Base-by-base conservation (phyloP, 805 yeast species). In the Spencermartinsiella europaea region DNA sequence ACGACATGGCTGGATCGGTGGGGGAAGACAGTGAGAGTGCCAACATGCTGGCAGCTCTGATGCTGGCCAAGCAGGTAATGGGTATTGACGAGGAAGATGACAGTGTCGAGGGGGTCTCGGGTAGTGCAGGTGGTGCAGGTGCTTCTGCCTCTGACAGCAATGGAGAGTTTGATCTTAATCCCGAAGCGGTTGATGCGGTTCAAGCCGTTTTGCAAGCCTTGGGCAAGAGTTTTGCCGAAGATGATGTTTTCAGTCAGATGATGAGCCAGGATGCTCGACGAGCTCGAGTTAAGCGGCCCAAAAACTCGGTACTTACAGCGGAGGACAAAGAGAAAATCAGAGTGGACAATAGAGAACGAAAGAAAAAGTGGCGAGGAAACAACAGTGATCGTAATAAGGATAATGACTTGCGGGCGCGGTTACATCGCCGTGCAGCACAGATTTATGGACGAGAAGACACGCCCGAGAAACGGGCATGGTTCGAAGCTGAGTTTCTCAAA, bases 361-460 rank as follows among this genome's bases (percentile, higher is more conserved):
- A 87, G 67, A 81, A 84, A 66, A 76, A 77, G 54, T 87, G 95
- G 95, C 73, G 95, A 58, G 90, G 80, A 53, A 81, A 78, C 21
- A 88, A 91, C 60, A 75, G 77, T 5, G 83, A 83, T 49, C 73
- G 93, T 53, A 90, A 90, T 64, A 83, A 86, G 67, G 96, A 89
- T 62, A 83, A 87, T 57, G 98, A 91, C 60, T 69, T 91, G 45
- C 73, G 95, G 44, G 79, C 85, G 0, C 71, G 98, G 46, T 81
- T 91, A 17, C 74, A 77, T 52, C 83, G 82, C 53, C 71, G 93
- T 35, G 96, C 97, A 0, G 70, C 68, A 34, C 67, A 65, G 16
- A 66, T 83, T 54, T 89, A 79, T 66, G 93, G 95, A 1, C 75
- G 71, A 7, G 71, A 66, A 0, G 80, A 78, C 4, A 66, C 82